Percentiles rank a stretch among this genome's conserved stretches.
These are phyloP conservation scores for Selaginella tamariscina DNA, from an alignment of 75 land plant species.

Conservation along the genomic window DNA sequence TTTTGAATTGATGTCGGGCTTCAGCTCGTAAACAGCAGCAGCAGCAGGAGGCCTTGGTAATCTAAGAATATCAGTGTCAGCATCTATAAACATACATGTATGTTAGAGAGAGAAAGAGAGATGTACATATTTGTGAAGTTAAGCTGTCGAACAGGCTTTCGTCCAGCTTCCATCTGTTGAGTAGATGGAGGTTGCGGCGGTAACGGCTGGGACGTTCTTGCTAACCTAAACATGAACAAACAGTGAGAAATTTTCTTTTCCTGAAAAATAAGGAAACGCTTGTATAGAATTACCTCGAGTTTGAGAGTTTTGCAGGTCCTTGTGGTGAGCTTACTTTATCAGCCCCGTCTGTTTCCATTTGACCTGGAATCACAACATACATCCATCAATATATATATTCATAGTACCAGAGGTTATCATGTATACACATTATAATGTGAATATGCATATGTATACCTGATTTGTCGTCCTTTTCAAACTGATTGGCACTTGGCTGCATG, in stretches of 20 bases:
- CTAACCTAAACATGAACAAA: background rate
- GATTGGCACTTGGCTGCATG: background rate
- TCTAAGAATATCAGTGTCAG: background rate
- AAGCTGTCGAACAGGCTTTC: background rate
- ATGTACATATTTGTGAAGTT: background rate
- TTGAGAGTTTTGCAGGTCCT: background rate
- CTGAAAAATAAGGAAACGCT: background rate
- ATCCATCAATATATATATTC: background rate
- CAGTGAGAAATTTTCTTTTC: background rate
- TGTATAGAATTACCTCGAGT: background rate
- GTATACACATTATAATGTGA: no score
- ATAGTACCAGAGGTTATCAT: background rate
- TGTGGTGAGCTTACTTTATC: background rate
- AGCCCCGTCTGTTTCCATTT: background rate
- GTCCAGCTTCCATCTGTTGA: background rate
- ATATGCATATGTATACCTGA: no score
- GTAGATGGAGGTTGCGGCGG: background rate
- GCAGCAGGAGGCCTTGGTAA: background rate
- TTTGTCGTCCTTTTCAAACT: background rate
- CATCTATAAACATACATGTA: no score
- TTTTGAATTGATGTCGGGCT: conserved; percentile 85
- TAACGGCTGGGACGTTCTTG: background rate
- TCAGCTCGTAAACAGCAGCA: background rate
- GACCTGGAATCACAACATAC: background rate
- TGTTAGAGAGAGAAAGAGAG: background rate